Evolutionary conservation across 208 protist genomes (phyloP).

Genomic region (Naegleria fowleri): DNA sequence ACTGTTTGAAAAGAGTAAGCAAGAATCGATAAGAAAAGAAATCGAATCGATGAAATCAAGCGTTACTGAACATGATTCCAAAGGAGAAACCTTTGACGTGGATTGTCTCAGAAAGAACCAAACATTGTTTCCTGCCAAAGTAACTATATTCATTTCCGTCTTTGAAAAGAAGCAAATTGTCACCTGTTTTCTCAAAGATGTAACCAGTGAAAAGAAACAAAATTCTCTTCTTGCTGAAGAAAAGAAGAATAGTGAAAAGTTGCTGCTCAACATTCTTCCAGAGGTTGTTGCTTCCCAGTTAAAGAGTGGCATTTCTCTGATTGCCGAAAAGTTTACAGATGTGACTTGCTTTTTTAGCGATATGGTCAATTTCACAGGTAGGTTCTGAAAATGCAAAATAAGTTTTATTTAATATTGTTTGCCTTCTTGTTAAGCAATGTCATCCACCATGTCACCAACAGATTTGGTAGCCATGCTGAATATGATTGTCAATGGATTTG

Average conservation of each 20-base stretch:
- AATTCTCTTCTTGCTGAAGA: not conserved
- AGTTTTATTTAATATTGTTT: too few relatives aligned
- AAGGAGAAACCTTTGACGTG: not conserved
- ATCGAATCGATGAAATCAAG: not conserved
- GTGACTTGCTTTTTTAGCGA: not conserved
- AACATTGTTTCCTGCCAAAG: not conserved
- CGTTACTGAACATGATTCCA: not conserved
- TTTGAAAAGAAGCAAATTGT: not conserved
- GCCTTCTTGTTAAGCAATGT: conserved; percentile 33
- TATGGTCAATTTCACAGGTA: conserved; percentile 38
- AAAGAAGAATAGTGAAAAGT: not conserved
- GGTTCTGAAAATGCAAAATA: too few relatives aligned
- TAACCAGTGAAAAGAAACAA: not conserved
- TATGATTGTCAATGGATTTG: conserved; percentile 22
- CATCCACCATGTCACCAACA: conserved; percentile 24
- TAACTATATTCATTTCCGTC: not conserved
- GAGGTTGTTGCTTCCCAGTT: not conserved
- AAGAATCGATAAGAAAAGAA: not conserved
- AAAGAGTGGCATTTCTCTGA: not conserved
- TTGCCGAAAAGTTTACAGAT: not conserved
- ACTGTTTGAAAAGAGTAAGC: not conserved
- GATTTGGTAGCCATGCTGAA: not conserved
- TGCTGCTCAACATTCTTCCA: not conserved
- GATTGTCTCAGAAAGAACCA: not conserved
- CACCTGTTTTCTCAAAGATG: not conserved